Evolutionary conservation across 1,284 basidiomycete species (phyloP), one percentile per base, ranked within the genome.

Genomic region (Ceratorhiza oryzae-sativae): DNA sequence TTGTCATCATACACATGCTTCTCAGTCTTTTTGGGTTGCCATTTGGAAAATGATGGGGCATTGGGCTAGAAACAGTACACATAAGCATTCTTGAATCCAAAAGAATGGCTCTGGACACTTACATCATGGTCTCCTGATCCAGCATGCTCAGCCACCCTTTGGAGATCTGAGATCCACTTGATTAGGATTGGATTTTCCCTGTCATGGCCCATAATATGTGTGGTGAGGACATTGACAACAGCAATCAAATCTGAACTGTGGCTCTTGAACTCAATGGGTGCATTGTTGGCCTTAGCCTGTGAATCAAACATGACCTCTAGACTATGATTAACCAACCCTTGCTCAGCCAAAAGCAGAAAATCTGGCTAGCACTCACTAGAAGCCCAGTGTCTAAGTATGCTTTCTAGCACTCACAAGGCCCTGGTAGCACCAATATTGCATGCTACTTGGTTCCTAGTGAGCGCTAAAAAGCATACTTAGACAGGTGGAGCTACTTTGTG

Each of bases 111-210:
- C 9, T 59, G 25, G 3, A 39, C 36, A 59, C 34, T 42, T 42
- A 25, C 56, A 59, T 9, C 36, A 3, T 12, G 27, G 30, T 2
- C 8, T 42, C 5, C 25, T 15, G 18, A n/a, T 15, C 46, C 46
- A 13, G 18, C 13, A 25, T 59, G 56, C 25, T 10, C n/a, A 9
- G 59, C 45, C 13, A 27, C 41, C 2, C 6, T 34, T 10, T 45
- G 41, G n/a, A 61, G 59, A 25, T 61, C 59, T 13, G 20, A 13
- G 25, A 61, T 27, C 59, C 45, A 61, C 12, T 45, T 61, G 18
- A 61, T 27, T 27, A 61, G 18, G 41, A 61, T 61, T 20, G 27
- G 25, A 32, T 61, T 61, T 10, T 61, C 59, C 15, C 59, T 42
- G 13, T 61, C 42, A 12, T 45, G 5, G 3, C 41, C 25, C 3